Conservation (phyloP, 805 yeast species). For the Saccharomycopsis sp. region DNA sequence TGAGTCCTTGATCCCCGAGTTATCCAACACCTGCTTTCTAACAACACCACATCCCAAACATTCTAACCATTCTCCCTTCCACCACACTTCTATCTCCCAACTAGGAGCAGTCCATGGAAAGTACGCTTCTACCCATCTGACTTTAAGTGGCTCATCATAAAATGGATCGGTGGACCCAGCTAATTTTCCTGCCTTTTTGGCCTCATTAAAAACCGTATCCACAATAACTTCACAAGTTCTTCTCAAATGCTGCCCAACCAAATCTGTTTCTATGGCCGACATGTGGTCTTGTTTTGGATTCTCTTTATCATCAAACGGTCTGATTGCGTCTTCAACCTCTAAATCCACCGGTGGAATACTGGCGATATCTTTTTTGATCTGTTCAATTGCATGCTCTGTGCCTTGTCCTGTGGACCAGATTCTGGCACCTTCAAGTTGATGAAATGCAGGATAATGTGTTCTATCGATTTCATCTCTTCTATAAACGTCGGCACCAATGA, state of each 20-base stretch:
- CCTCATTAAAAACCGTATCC: constrained; percentile 71
- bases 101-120: constrained; percentile 99
- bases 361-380: constrained; percentile 45
- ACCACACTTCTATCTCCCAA: constrained; percentile 98
- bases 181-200: constrained; percentile 47
- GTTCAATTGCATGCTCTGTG: constrained; percentile 34
- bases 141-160: constrained; percentile 66
- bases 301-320: constrained; percentile 41
- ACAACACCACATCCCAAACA: constrained; percentile 95
- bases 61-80: constrained; percentile 98
- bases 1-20: constrained; percentile 59
- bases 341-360: constrained; percentile 43
- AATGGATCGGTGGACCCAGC: constrained; percentile 58
- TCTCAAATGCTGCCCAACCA: constrained; percentile 73
- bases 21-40: constrained; percentile 64
- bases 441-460: constrained; percentile 96
- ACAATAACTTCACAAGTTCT: constrained; percentile 80
- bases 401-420: constrained; percentile 54
- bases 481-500: constrained; percentile 93
- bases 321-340: constrained; percentile 69
- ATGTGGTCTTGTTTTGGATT: constrained; percentile 82
- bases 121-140: constrained; percentile 91
- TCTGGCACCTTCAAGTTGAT: constrained; percentile 96
- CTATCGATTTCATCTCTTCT: constrained; percentile 92
- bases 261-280: constrained; percentile 59